Percentiles rank a stretch among this genome's conserved stretches.
Evolutionary conservation across 139 green algal genomes (phyloP).

Genomic region (Chlorella sp.): DNA sequence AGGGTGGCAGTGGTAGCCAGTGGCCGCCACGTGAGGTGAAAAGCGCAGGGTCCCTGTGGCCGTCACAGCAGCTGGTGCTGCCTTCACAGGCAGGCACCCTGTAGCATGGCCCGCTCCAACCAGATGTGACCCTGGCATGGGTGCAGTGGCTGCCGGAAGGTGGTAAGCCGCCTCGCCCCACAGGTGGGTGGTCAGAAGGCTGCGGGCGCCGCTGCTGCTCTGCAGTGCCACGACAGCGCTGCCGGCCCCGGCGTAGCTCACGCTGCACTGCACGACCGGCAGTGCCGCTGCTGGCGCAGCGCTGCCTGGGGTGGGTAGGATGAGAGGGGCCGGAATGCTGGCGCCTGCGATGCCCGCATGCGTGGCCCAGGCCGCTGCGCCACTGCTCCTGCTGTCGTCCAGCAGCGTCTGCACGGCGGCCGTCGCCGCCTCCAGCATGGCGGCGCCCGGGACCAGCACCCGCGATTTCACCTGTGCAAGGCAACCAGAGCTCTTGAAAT

Average conservation of each 20-base stretch:
- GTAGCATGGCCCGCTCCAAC: background rate
- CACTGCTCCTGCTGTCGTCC: background rate
- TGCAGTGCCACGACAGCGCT: background rate
- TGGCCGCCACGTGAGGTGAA: background rate
- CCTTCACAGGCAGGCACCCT: too few relatives aligned
- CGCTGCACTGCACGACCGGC: background rate
- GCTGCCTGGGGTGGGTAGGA: background rate
- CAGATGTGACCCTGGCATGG: background rate
- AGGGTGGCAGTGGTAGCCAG: conserved; percentile 13
- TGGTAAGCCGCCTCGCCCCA: background rate
- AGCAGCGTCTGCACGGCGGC: conserved; percentile 21
- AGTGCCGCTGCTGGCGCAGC: background rate
- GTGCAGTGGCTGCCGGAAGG: background rate
- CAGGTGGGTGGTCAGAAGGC: background rate
- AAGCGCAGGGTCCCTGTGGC: background rate
- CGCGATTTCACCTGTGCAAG: conserved; percentile 44
- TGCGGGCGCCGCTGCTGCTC: background rate
- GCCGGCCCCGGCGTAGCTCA: background rate
- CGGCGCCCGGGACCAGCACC: conserved; percentile 66
- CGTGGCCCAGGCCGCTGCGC: background rate
- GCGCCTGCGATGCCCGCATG: background rate
- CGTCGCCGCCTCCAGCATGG: conserved; percentile 63
- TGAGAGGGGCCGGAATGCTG: conserved; percentile 20
- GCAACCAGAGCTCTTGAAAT: background rate
- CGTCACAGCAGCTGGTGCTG: background rate